Evolutionary conservation across 2,329 filamentous ascomycete genomes (phyloP), one percentile per base, ranked within the genome.

Genomic region (Penicillium paneum): DNA sequence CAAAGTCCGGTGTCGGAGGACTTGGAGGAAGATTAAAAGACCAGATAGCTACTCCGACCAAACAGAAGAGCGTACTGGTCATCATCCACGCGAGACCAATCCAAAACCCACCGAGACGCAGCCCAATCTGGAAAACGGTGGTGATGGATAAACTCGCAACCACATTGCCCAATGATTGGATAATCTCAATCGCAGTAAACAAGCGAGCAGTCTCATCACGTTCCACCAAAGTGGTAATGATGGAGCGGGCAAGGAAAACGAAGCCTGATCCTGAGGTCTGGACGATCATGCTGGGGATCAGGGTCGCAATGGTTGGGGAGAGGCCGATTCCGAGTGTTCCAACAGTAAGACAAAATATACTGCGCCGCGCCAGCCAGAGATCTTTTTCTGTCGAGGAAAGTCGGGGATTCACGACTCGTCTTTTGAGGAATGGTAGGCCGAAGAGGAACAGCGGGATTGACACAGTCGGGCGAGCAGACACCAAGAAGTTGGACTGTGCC

Each of bases 211-310:
- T 75, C 49, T 81, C 71, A 36, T 79, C 73, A 0, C 74, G 75
- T 28, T 78, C 72, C 15, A 81, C 74, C 8, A 79, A 68, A 5
- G 78, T 75, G 5, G 79, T 78, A 34, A 80, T 72, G 11, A 81
- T 63, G 0, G 76, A 76, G 6, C 78, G 74, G 54, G 78, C 75
- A 1, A 78, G 69, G 43, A 76, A 75, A 15, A 72, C 70, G 52
- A 79, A 79, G 1, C 79, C 79, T 0, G 77, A 76, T 8, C 79
- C 78, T 7, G 77, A 69, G 8, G 78, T 78, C 62, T 78, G 79
- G 11, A 80, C 52, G 12, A 80, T 66, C 40, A 81, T 64, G 34
- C 73, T 78, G 4, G 75, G 63, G 19, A 80, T 70, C 31, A 81
- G 65, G 6, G 75, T 62, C 8, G 69, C 65, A 8, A 79, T 66